Evolutionary conservation across 345 rosid genomes (phyloP).

Genomic region (Kandelia obovata): DNA sequence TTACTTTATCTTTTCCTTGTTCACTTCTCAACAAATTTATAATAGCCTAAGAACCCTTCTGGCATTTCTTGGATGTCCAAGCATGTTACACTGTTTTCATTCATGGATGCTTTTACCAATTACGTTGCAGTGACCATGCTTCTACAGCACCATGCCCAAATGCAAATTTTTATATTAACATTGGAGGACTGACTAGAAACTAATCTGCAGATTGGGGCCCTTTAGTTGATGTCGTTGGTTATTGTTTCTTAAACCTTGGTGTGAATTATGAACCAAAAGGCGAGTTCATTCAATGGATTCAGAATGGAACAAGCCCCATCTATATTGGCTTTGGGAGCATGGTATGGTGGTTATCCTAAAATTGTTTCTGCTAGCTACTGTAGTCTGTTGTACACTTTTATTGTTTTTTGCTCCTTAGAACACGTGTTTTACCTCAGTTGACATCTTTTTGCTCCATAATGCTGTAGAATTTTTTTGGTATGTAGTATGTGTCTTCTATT

Average conservation of each 20-base stretch:
- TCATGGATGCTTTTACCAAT: no score
- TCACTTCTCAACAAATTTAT: background rate
- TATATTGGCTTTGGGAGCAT: constrained; percentile 99
- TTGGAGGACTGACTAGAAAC: constrained; percentile 12
- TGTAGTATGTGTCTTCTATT: background rate
- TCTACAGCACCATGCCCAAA: background rate
- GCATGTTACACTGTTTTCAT: background rate
- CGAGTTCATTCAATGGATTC: constrained; percentile 69
- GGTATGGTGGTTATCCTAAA: constrained; percentile 44
- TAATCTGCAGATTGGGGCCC: constrained; percentile 87
- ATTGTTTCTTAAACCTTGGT: constrained; percentile 87
- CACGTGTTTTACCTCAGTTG: background rate
- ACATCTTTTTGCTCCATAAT: background rate
- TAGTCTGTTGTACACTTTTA: background rate
- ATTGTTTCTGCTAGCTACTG: background rate
- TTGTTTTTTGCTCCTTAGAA: background rate
- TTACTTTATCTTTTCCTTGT: background rate
- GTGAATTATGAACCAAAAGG: constrained; percentile 68
- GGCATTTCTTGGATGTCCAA: background rate
- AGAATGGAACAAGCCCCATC: constrained; percentile 69
- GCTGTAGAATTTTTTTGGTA: constrained; percentile 3
- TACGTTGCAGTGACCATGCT: no score
- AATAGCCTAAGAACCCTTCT: background rate
- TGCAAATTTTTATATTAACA: constrained; percentile 7
- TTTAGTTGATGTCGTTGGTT: constrained; percentile 91